Conservation (phyloP, 164 flowering plant species). For the Cinnamomum micranthum region DNA sequence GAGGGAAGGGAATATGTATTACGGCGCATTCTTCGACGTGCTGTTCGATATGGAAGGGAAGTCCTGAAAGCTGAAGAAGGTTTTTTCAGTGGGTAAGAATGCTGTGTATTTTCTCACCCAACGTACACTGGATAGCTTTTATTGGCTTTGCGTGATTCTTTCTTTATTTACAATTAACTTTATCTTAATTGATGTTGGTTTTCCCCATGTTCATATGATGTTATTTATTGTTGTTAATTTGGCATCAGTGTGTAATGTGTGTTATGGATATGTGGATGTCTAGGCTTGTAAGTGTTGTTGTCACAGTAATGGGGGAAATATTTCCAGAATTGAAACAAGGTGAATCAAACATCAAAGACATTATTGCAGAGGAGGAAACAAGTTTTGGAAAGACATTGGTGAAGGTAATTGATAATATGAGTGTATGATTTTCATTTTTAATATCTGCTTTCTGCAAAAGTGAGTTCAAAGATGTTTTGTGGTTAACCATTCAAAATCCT, state of each 20-base stretch:
- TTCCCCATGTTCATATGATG: not conserved
- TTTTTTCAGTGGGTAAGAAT: slow-evolving; percentile 78
- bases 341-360: slow-evolving; percentile 55
- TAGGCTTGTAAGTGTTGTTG: slow-evolving; percentile 79
- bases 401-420: slow-evolving; percentile 42
- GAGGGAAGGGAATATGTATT: slow-evolving; percentile 98
- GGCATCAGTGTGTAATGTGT: not conserved
- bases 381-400: slow-evolving; percentile 89
- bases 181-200: too few relatives aligned
- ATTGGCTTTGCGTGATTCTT: not conserved
- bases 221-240: not conserved
- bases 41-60: slow-evolving; percentile 96
- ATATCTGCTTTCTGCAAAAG: too few relatives aligned
- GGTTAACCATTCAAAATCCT: too few relatives aligned
- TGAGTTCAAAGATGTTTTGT: too few relatives aligned
- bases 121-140: not conserved
- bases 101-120: not conserved
- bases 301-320: slow-evolving; percentile 76
- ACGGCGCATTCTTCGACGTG: slow-evolving; percentile 94
- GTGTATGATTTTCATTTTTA: too few relatives aligned
- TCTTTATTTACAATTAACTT: too few relatives aligned
- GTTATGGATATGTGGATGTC: not conserved
- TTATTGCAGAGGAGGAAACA: slow-evolving; percentile 74
- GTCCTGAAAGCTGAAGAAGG: slow-evolving; percentile 89
- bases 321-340: slow-evolving; percentile 85